phyloP scores from a whole-genome alignment of 192 early-diverging fungal genomes.

The Coemansia sp. region DNA sequence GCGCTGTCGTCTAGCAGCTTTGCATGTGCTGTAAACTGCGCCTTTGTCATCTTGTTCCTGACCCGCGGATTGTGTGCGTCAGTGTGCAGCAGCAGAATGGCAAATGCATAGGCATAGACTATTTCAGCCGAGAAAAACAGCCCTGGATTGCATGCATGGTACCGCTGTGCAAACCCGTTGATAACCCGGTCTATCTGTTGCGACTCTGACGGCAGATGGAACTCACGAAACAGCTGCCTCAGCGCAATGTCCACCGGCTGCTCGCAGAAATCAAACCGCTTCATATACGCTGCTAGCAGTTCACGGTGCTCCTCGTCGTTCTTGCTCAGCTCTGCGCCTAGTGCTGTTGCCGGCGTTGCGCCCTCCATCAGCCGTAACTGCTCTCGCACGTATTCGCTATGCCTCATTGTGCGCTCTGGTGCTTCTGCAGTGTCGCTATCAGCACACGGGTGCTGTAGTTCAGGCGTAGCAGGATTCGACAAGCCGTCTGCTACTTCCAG shows the following conservation, averaged over 20 bases:
- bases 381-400: conserved; percentile 34
- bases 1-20: conserved; percentile 65
- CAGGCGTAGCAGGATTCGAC: not conserved
- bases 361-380: conserved; percentile 38
- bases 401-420: conserved; percentile 5
- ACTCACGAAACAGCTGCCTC: conserved; percentile 68
- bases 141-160: conserved; percentile 65
- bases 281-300: conserved; percentile 59
- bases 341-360: conserved; percentile 39
- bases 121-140: conserved; percentile 63
- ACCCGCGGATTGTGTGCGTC: conserved; percentile 84
- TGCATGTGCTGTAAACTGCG: conserved; percentile 70
- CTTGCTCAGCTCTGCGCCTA: conserved; percentile 58
- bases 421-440: not conserved
- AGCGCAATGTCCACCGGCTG: conserved; percentile 67
- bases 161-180: conserved; percentile 69
- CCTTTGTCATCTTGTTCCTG: conserved; percentile 77
- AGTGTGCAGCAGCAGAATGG: conserved; percentile 78
- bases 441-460: not conserved
- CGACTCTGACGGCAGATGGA: conserved; percentile 74
- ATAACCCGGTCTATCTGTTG: conserved; percentile 84
- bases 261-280: conserved; percentile 59
- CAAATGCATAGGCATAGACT: conserved; percentile 76
- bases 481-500: no score
- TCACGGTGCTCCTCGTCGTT: conserved; percentile 56